These are phyloP conservation scores for Raffaelea ambrosiae DNA, from an alignment of 2,329 filamentous ascomycete species.

Conservation along the genomic window DNA sequence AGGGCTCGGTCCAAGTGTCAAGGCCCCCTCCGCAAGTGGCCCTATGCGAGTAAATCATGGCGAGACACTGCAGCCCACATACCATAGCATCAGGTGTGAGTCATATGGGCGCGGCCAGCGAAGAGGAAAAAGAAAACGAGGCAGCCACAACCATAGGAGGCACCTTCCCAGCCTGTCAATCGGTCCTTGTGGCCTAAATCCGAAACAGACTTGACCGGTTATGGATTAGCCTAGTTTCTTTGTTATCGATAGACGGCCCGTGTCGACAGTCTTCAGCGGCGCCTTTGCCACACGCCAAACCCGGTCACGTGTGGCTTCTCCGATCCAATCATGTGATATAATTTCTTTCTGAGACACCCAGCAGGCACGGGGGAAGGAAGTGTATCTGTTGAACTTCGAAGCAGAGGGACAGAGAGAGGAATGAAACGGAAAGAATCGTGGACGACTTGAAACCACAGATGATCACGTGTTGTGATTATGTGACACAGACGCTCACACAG, in stretches of 20 bases:
- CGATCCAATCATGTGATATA: too few species aligned
- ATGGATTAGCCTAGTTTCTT: slow-evolving; percentile 2
- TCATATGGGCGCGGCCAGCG: neutral
- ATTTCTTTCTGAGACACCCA: too few species aligned
- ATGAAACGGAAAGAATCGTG: too few species aligned
- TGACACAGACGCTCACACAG: too few species aligned
- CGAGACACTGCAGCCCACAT: neutral
- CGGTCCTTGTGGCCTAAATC: slow-evolving; percentile 4
- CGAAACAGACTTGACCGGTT: slow-evolving; percentile 7
- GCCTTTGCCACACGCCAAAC: too few species aligned
- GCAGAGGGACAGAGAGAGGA: too few species aligned
- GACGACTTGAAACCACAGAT: too few species aligned
- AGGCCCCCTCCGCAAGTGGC: neutral
- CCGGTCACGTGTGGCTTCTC: too few species aligned
- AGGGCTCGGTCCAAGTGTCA: slow-evolving; percentile 1
- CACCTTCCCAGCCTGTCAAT: slow-evolving; percentile 7
- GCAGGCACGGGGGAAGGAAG: too few species aligned
- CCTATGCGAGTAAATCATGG: neutral
- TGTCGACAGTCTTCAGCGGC: too few species aligned
- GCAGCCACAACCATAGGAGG: neutral
- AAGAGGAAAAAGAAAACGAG: neutral
- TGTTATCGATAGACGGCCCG: slow-evolving; percentile 13
- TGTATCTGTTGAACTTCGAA: too few species aligned
- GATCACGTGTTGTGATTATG: too few species aligned
- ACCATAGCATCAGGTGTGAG: slow-evolving; percentile 1